These are phyloP conservation scores for Candida sp. DNA, from an alignment of 1,139 yeast genomes.

Conservation along the genomic window DNA sequence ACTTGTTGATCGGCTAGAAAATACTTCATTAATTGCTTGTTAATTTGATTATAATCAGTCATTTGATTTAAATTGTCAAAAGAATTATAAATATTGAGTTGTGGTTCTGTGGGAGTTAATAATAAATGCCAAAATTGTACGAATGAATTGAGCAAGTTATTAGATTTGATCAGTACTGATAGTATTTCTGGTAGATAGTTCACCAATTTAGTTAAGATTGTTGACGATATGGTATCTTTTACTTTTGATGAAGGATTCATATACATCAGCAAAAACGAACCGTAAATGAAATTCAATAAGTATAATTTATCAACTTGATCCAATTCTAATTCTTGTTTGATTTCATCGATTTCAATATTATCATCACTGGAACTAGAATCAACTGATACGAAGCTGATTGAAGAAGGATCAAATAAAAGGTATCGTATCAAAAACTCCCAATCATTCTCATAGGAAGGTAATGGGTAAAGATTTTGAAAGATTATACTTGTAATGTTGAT, in stretches of 20 bases:
- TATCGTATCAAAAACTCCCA: constrained; percentile 39
- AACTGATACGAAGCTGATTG: constrained; percentile 17
- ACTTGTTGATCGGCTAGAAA: constrained; percentile 17
- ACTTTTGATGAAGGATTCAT: constrained; percentile 12
- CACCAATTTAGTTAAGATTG: constrained; percentile 18
- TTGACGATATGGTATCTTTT: constrained; percentile 11
- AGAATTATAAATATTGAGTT: constrained; percentile 16
- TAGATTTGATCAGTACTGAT: constrained; percentile 17
- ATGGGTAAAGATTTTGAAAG: constrained; percentile 16
- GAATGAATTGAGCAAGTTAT: constrained; percentile 17
- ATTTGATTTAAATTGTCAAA: constrained; percentile 23
- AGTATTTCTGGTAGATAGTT: constrained; percentile 21
- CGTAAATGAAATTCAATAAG: constrained; percentile 25
- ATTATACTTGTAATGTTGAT: constrained; percentile 7
- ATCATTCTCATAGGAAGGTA: constrained; percentile 16
- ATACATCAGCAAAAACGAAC: constrained; percentile 18
- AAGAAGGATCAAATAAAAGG: constrained; percentile 39
- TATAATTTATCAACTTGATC: constrained; percentile 14
- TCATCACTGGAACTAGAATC: constrained; percentile 11
- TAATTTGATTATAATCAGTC: constrained; percentile 24
- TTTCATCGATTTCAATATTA: constrained; percentile 16
- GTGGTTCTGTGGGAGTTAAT: constrained; percentile 13
- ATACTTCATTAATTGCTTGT: constrained; percentile 19
- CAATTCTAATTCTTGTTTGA: constrained; percentile 21
- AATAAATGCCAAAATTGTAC: constrained; percentile 29